phyloP scores from a whole-genome alignment of 1,284 basidiomycete species.

The Austroboletus niveus region DNA sequence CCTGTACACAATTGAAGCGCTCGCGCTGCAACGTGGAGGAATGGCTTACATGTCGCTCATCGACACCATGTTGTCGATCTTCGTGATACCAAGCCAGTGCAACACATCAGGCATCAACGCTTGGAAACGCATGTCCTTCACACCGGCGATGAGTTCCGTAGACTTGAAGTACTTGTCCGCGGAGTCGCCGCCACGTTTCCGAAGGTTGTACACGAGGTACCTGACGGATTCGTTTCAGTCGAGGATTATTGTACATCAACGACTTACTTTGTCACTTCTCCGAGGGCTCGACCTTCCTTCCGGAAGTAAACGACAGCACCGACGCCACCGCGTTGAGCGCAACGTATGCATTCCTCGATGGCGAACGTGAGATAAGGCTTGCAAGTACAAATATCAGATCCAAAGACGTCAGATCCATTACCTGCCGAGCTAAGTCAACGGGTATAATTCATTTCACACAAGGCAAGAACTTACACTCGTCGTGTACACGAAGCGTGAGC shows the following conservation, averaged over 20 bases:
- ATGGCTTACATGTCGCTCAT: slow-evolving; percentile 82
- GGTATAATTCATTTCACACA: background rate
- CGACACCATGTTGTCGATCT: slow-evolving; percentile 87
- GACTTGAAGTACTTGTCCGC: slow-evolving; percentile 94
- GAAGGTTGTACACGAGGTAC: slow-evolving; percentile 91
- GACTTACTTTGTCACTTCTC: slow-evolving; percentile 85
- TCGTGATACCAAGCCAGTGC: slow-evolving; percentile 90
- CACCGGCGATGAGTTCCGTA: slow-evolving; percentile 91
- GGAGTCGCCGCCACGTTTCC: slow-evolving; percentile 91
- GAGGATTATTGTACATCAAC: background rate
- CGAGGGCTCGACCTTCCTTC: slow-evolving; percentile 90
- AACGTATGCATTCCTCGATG: slow-evolving; percentile 89
- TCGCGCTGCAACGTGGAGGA: background rate
- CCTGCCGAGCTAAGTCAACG: slow-evolving; percentile 37
- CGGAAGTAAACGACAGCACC: slow-evolving; percentile 94
- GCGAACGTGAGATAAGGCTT: slow-evolving; percentile 92
- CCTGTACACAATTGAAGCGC: slow-evolving; percentile 45
- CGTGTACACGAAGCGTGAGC: slow-evolving; percentile 89
- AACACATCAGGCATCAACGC: slow-evolving; percentile 95
- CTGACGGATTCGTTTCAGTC: slow-evolving; percentile 31
- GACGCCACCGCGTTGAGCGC: slow-evolving; percentile 85
- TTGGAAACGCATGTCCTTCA: slow-evolving; percentile 96
- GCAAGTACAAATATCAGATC: slow-evolving; percentile 94
- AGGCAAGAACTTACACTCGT: slow-evolving; percentile 68
- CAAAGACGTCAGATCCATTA: slow-evolving; percentile 86